Evolutionary conservation across 352 stramenopile species (phyloP), one percentile per base, ranked within the genome.

Genomic region (Phytopythium mirpurense): DNA sequence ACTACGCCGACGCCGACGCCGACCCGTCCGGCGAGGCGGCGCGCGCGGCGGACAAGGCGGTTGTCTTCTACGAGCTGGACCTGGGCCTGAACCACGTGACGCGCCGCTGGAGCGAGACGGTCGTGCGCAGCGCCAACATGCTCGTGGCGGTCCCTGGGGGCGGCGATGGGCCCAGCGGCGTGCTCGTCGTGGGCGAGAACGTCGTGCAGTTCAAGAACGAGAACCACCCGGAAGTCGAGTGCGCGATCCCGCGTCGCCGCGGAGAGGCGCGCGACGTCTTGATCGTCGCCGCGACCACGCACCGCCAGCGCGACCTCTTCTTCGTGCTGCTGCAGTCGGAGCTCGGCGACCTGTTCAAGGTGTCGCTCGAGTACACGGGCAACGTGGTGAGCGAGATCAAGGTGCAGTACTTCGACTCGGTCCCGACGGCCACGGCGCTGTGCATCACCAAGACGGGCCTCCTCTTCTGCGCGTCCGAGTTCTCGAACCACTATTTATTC

Each of bases 51-150:
- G 84, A 96, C 16, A 99, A 99, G 74, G 88, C 93, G 21, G 67
- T 99, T 14, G 92, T 98, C 37, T 99, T 98, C 69, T 99, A 99
- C 70, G 96, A 99, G 75, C 70, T 99, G 35, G 98, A 99, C 75
- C 67, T 99, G 7, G 98, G 98, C 21, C 68, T 99, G 19, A 99
- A 99, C 75, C 97, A 99, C 67, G 97, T 99, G 31, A 98, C 96
- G 35, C 75, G 97, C 31, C 83, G 94, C 57, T 98, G 95, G 93
- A 97, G 90, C 47, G 77, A 97, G 66, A 67, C 77, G 26, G 93
- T 88, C 18, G 63, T 83, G 38, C 72, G 89, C 3, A 96, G 82
- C 16, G 96, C 97, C 1, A 99, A 98, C 71, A 90, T 93, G 74
- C 66, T 99, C 3, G 87, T 98, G 5, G 78, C 93, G 2, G 82